Base-by-base conservation (phyloP, 176 grass and related monocot species). In the Microstegium vimineum region DNA sequence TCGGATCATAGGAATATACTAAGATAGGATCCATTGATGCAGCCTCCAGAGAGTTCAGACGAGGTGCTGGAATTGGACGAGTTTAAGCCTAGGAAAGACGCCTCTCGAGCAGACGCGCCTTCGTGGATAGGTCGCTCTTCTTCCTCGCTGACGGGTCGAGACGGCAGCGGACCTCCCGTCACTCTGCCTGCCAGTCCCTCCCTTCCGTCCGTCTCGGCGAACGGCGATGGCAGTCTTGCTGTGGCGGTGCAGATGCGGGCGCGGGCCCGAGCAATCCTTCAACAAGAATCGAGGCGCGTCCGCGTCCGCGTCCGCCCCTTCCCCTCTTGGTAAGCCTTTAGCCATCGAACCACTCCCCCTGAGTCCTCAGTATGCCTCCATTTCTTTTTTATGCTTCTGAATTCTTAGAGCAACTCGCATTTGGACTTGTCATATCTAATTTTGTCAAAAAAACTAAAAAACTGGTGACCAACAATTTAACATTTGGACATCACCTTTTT, bases 211-310 rank as follows among this genome's bases (percentile, higher is more conserved):
- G 64, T 64, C 64, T 76, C 42, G 54, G 68, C 77, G 22, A 89
- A 71, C 42, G 54, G 68, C 77, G 22, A 89, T 90, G 88, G 66
- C 18, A 5, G 74, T 86, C 57, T 66, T 43, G 3, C 28, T 65
- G 12, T 82, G 43, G 83, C 70, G 45, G 56, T 90, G 83, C 28
- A 41, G 69, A 69, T 90, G 83, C 41, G 66, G 78, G 8, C 57
- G 72, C 41, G 66, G 83, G 12, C 57, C 40, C 17, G 62, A 65
- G 57, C 88, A 59, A 25, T 20, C 66, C 43, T 37, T 76, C 10
- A 37, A 26, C 42, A 82, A 86, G 66, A 73, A 45, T 73, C 52
- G 83, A 36, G 66, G 73, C 5, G 73, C 73, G 18, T 28, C 54
- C 5, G 73, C 73, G 18, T 28, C 54, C 5, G 54, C 71, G 16